Evolutionary conservation across 2,329 filamentous ascomycete genomes (phyloP).

Genomic region (Verticillium klebahnii): DNA sequence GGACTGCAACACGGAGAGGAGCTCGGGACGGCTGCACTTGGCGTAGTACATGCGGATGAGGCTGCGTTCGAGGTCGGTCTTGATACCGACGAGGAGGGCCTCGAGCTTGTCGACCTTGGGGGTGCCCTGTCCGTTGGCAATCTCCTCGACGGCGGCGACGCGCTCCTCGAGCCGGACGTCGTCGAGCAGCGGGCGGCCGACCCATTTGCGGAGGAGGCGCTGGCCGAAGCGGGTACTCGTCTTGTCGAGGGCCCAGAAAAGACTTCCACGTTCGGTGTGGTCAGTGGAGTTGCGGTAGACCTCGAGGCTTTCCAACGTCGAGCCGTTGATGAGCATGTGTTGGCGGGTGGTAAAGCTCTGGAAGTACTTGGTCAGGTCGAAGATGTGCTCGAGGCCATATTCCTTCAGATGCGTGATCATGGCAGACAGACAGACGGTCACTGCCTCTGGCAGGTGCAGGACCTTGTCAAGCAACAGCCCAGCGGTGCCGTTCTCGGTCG

Average conservation of each 20-base stretch:
- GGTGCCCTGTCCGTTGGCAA: constrained; percentile 65
- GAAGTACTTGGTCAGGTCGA: constrained; percentile 95
- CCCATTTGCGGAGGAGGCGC: constrained; percentile 86
- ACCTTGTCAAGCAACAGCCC: constrained; percentile 77
- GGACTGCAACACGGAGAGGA: constrained; percentile 79
- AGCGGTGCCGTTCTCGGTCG: constrained; percentile 45
- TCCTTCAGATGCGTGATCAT: constrained; percentile 94
- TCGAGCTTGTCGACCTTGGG: constrained; percentile 69
- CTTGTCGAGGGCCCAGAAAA: constrained; percentile 94
- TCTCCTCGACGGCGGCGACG: constrained; percentile 79
- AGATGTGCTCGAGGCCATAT: constrained; percentile 91
- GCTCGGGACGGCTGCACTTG: constrained; percentile 85
- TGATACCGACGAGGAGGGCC: constrained; percentile 64
- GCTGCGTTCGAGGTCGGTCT: constrained; percentile 83
- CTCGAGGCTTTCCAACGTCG: constrained; percentile 88
- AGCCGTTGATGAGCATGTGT: constrained; percentile 95
- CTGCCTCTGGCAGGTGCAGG: constrained; percentile 75
- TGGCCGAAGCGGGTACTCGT: constrained; percentile 88
- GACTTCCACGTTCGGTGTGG: constrained; percentile 74
- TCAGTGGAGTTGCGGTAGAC: constrained; percentile 96
- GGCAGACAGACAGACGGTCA: constrained; percentile 87
- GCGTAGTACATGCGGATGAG: constrained; percentile 96
- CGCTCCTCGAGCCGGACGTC: constrained; percentile 70
- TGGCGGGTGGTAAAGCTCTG: constrained; percentile 90
- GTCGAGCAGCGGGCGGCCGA: constrained; percentile 83